phyloP scores from a whole-genome alignment of 2,329 filamentous ascomycete species.

The Phyllosticta citriasiana region DNA sequence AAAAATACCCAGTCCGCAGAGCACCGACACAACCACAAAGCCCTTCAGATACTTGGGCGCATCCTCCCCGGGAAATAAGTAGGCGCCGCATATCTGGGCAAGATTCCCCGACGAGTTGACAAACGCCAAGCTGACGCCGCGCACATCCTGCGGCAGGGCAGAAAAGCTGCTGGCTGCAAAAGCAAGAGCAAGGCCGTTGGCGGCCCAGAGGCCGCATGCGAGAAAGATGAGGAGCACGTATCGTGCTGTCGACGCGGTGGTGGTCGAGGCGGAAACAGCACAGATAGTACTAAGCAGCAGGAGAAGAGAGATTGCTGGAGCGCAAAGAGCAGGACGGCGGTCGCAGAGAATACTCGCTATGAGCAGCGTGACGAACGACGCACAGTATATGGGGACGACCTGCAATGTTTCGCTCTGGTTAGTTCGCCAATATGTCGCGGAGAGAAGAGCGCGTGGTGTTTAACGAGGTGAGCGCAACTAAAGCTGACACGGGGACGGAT shows the following conservation, averaged over 20 bases:
- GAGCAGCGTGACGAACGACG: slow-evolving; percentile 41
- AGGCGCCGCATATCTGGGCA: slow-evolving; percentile 45
- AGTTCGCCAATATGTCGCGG: background rate
- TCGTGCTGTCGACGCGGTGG: slow-evolving; percentile 40
- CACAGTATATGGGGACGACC: slow-evolving; percentile 42
- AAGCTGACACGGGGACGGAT: background rate
- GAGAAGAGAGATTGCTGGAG: slow-evolving; percentile 41
- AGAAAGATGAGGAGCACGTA: slow-evolving; percentile 48
- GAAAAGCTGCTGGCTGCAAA: slow-evolving; percentile 45
- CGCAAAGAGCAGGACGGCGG: slow-evolving; percentile 35
- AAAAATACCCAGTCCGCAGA: slow-evolving; percentile 22
- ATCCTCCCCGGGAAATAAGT: slow-evolving; percentile 42
- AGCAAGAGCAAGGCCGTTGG: slow-evolving; percentile 42
- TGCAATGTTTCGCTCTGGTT: background rate
- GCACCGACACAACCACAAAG: slow-evolving; percentile 24
- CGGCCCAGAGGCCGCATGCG: slow-evolving; percentile 45
- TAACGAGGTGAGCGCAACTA: background rate
- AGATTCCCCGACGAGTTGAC: slow-evolving; percentile 47
- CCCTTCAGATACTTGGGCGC: slow-evolving; percentile 34
- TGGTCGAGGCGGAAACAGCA: slow-evolving; percentile 18
- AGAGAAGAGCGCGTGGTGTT: background rate
- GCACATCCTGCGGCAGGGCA: slow-evolving; percentile 38
- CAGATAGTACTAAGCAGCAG: slow-evolving; percentile 32
- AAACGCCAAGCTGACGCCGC: slow-evolving; percentile 43
- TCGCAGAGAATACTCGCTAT: slow-evolving; percentile 41